phyloP scores from a whole-genome alignment of 2,329 filamentous ascomycete species.

The Alternaria panax region DNA sequence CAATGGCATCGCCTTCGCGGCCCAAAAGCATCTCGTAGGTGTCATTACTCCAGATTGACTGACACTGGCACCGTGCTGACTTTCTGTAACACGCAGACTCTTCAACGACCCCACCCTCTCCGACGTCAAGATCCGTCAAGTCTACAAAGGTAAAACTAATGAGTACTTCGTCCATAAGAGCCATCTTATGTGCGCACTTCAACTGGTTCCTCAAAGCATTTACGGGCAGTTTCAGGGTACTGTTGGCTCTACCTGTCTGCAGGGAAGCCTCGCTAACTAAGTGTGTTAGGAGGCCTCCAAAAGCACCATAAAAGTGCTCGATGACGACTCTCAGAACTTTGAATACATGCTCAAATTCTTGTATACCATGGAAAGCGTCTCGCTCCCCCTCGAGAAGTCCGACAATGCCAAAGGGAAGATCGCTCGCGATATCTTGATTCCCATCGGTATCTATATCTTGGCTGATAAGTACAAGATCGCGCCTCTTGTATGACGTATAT shows the following conservation, averaged over 20 bases:
- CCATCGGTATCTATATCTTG: background rate
- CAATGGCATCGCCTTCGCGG: background rate
- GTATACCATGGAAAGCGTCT: background rate
- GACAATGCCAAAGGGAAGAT: too few species aligned
- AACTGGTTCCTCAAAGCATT: background rate
- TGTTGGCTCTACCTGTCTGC: background rate
- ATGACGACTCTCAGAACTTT: background rate
- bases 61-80: background rate
- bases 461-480: background rate
- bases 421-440: background rate
- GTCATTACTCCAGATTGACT: background rate
- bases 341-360: background rate
- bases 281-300: background rate
- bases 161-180: background rate
- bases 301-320: background rate
- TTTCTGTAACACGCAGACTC: background rate
- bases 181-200: background rate
- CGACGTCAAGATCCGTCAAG: slow-evolving; percentile 11
- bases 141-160: background rate
- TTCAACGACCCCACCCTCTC: slow-evolving; percentile 18
- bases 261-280: background rate
- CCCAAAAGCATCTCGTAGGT: background rate
- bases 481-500: background rate
- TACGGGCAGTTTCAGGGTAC: background rate
- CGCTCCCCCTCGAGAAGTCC: background rate